phyloP scores from a whole-genome alignment of 164 flowering plant genomes.

The Malania oleifera region DNA sequence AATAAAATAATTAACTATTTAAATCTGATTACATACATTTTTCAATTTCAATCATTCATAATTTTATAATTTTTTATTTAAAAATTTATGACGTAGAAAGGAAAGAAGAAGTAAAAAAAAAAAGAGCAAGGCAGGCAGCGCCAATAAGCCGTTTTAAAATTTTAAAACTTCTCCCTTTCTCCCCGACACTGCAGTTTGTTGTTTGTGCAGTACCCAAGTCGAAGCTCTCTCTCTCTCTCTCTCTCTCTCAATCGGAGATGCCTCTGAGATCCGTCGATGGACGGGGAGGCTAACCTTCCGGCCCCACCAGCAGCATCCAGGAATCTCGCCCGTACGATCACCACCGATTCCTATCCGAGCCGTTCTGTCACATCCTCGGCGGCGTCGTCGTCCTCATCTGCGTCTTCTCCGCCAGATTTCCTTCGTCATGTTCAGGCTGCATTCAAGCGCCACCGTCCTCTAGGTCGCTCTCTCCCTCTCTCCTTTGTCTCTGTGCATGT shows the following conservation, averaged over 20 bases:
- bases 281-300: slow-evolving; percentile 67
- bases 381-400: slow-evolving; percentile 29
- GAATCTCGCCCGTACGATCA: slow-evolving; percentile 24
- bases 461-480: slow-evolving; percentile 32
- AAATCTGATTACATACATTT: no score
- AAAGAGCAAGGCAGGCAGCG: no score
- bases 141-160: no score
- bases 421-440: slow-evolving; percentile 78
- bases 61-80: no score
- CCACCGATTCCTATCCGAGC: slow-evolving; percentile 20
- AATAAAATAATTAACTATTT: no score
- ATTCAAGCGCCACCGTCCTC: slow-evolving; percentile 81
- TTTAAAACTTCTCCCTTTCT: no score
- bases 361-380: slow-evolving; percentile 23
- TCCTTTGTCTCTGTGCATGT: background rate
- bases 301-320: slow-evolving; percentile 18
- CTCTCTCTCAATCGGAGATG: slow-evolving; percentile 36
- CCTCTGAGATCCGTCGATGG: slow-evolving; percentile 48
- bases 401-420: slow-evolving; percentile 49
- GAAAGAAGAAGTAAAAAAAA: no score
- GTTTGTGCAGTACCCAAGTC: no score
- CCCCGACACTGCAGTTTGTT: no score
- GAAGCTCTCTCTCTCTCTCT: background rate
- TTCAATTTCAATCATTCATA: no score
- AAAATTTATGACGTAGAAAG: no score